Percentiles rank a stretch among this genome's conserved stretches.
phyloP scores from a whole-genome alignment of 2,329 filamentous ascomycete genomes.

The Xylaria hypoxylon region DNA sequence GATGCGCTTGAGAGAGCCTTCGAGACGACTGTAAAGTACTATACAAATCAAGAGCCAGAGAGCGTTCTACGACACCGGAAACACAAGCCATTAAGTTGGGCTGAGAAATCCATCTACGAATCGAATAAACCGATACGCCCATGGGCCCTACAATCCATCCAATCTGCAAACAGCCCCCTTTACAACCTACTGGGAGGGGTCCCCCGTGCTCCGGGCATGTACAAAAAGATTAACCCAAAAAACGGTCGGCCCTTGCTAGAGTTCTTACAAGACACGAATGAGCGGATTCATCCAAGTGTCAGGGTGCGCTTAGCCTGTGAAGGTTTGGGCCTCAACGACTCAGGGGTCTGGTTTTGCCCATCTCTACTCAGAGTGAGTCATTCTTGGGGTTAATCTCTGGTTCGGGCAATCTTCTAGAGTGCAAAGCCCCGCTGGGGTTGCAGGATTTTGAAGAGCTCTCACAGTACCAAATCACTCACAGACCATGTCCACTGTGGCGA shows the following conservation, averaged over 20 bases:
- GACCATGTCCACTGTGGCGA: neutral
- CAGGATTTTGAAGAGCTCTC: neutral
- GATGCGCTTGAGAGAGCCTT: slow-evolving; percentile 48
- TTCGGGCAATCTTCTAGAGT: neutral
- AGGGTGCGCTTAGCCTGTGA: slow-evolving; percentile 64
- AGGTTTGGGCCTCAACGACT: slow-evolving; percentile 63
- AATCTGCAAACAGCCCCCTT: slow-evolving; percentile 53
- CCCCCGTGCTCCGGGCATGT: slow-evolving; percentile 61
- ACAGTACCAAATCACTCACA: neutral
- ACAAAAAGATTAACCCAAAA: slow-evolving; percentile 58
- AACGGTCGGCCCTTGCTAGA: slow-evolving; percentile 52
- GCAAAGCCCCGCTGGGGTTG: neutral
- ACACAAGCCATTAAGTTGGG: slow-evolving; percentile 53
- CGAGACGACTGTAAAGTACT: slow-evolving; percentile 55
- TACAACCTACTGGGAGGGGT: slow-evolving; percentile 60
- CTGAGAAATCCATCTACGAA: slow-evolving; percentile 60
- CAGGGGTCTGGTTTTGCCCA: slow-evolving; percentile 59
- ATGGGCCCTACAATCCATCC: slow-evolving; percentile 62
- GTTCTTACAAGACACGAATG: slow-evolving; percentile 65
- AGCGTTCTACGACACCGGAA: slow-evolving; percentile 9
- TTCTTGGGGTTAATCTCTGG: neutral
- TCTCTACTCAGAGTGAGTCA: slow-evolving; percentile 52
- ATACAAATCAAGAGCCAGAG: slow-evolving; percentile 51
- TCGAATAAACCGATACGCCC: slow-evolving; percentile 61
- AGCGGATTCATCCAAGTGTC: slow-evolving; percentile 66